phyloP scores from a whole-genome alignment of 306 rosid species.

The Prunus mongolica region DNA sequence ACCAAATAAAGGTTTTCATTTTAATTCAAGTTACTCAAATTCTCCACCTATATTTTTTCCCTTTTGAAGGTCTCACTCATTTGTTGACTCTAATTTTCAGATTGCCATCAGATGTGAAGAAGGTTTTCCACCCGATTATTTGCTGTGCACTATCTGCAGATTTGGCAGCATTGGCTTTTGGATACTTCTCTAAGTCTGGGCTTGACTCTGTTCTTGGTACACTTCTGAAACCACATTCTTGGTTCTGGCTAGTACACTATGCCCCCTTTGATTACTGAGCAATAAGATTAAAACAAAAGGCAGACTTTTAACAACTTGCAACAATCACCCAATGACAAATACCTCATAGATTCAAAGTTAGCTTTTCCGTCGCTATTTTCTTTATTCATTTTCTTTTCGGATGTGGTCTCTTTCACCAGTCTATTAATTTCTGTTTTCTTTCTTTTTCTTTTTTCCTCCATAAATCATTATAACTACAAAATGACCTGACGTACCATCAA shows the following conservation, averaged over 20 bases:
- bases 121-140: conserved; percentile 88
- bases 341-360: not conserved
- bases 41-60: not conserved
- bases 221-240: conserved; percentile 10
- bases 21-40: not conserved
- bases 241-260: not conserved
- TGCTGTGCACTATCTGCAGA: conserved; percentile 88
- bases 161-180: conserved; percentile 71
- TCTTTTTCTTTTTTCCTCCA: not conserved
- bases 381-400: not conserved
- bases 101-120: conserved; percentile 69
- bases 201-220: conserved; percentile 91
- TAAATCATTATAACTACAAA: not conserved
- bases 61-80: conserved; percentile 15
- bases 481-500: not conserved
- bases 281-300: not conserved
- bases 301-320: not conserved
- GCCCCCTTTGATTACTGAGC: conserved; percentile 10
- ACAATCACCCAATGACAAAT: not conserved
- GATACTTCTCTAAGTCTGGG: conserved; percentile 68
- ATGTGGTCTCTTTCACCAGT: not conserved
- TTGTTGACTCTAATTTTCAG: conserved; percentile 38
- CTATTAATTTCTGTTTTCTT: not conserved
- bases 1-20: not conserved
- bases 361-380: not conserved